Evolutionary conservation across 768 basidiomycete genomes (phyloP).

Genomic region (Daedalea quercina): DNA sequence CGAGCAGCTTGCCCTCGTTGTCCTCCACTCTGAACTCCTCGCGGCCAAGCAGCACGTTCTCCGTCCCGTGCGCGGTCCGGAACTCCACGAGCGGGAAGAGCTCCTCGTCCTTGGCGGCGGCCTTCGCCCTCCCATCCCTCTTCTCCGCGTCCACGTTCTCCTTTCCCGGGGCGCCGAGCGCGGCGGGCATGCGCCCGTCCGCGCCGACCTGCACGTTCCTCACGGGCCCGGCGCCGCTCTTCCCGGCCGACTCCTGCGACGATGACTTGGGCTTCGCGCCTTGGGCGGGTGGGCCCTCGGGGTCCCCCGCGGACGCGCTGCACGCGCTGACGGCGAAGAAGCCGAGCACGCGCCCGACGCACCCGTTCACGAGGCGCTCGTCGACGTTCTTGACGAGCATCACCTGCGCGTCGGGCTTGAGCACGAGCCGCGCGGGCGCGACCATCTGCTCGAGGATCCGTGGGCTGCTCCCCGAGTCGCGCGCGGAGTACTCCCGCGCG

Average conservation of each 20-base stretch:
- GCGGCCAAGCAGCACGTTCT: conserved; percentile 40
- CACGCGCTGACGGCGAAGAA: conserved; percentile 32
- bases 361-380: conserved; percentile 60
- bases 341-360: conserved; percentile 53
- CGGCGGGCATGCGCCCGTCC: conserved; percentile 25
- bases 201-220: conserved; percentile 26
- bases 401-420: conserved; percentile 58
- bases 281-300: background rate
- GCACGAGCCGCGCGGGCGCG: conserved; percentile 44
- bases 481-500: conserved; percentile 37
- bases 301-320: conserved; percentile 5
- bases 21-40: conserved; percentile 51
- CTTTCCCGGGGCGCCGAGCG: conserved; percentile 20
- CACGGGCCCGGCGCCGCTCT: conserved; percentile 28
- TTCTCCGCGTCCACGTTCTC: conserved; percentile 23
- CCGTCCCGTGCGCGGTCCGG: conserved; percentile 34
- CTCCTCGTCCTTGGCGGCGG: conserved; percentile 31
- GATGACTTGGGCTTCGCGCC: conserved; percentile 11
- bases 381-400: conserved; percentile 71
- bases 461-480: conserved; percentile 43
- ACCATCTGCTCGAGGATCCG: conserved; percentile 58
- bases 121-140: conserved; percentile 18
- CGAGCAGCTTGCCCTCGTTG: conserved; percentile 41
- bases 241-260: conserved; percentile 18
- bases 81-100: conserved; percentile 43